Conservation (phyloP, 2,329 filamentous ascomycete species). For the Fusarium burgessii region DNA sequence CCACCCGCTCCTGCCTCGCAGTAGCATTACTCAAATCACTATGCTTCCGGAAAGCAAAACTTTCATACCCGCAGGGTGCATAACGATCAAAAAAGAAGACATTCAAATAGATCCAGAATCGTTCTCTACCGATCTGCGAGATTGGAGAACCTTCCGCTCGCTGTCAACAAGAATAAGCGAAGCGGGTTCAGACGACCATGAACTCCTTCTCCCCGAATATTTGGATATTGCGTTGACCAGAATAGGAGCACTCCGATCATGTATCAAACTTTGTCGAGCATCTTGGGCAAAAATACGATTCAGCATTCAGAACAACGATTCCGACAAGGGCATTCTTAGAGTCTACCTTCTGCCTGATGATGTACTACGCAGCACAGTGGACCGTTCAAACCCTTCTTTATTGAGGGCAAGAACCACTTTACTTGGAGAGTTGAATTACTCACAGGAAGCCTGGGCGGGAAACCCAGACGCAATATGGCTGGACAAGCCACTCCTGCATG, state of each 20-base stretch:
- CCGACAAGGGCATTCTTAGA: constrained; percentile 55
- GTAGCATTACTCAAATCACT: neutral
- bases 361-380: constrained; percentile 64
- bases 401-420: constrained; percentile 61
- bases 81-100: constrained; percentile 48
- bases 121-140: constrained; percentile 12
- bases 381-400: constrained; percentile 60
- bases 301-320: constrained; percentile 33
- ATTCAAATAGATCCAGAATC: constrained; percentile 27
- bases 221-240: constrained; percentile 49
- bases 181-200: neutral
- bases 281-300: constrained; percentile 62
- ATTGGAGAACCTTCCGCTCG: constrained; percentile 49
- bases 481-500: constrained; percentile 13
- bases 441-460: constrained; percentile 67
- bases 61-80: constrained; percentile 58
- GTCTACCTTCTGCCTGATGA: constrained; percentile 77
- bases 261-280: constrained; percentile 49
- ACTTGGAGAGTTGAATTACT: constrained; percentile 67
- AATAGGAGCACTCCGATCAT: constrained; percentile 39
- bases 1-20: neutral
- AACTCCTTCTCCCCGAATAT: constrained; percentile 22
- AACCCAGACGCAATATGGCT: constrained; percentile 5
- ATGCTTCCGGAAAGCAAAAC: constrained; percentile 37
- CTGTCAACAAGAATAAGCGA: constrained; percentile 21